These are phyloP conservation scores for Achaetomium macrosporum DNA, from an alignment of 2,329 filamentous ascomycete species.

Conservation along the genomic window DNA sequence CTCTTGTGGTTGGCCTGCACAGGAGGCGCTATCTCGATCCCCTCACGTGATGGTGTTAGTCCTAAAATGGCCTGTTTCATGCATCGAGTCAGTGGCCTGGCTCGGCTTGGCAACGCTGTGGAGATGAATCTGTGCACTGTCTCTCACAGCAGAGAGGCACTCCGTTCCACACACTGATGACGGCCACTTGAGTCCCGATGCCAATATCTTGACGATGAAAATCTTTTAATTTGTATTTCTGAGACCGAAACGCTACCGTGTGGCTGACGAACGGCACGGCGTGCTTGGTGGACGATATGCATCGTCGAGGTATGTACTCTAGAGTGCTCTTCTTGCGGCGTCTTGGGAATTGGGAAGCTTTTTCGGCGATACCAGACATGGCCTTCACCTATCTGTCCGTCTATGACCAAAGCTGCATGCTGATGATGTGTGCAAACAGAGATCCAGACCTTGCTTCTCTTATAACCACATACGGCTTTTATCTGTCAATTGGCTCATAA, in stretches of 20 bases:
- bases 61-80: conserved; percentile 15
- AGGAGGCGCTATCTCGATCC: neutral
- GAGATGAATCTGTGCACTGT: conserved; percentile 12
- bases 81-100: conserved; percentile 10
- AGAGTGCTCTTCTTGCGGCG: neutral
- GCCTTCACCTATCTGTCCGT: neutral
- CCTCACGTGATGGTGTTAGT: conserved; percentile 21
- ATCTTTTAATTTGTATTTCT: conserved; percentile 2
- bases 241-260: neutral
- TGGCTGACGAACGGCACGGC: neutral
- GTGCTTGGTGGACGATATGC: conserved; percentile 15
- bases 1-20: no score
- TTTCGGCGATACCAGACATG: neutral
- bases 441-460: conserved; percentile 8
- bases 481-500: conserved; percentile 10
- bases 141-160: conserved; percentile 4
- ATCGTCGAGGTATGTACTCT: conserved; percentile 16
- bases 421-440: conserved; percentile 19
- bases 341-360: conserved; percentile 1
- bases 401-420: neutral
- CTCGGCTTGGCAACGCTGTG: conserved; percentile 14
- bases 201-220: conserved; percentile 2
- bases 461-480: conserved; percentile 11
- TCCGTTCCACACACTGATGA: conserved; percentile 7
- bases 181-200: conserved; percentile 3